Percentiles rank a stretch among this genome's conserved stretches.
phyloP scores from a whole-genome alignment of 108 stramenopile genomes.

The Nannochloropsis salina region DNA sequence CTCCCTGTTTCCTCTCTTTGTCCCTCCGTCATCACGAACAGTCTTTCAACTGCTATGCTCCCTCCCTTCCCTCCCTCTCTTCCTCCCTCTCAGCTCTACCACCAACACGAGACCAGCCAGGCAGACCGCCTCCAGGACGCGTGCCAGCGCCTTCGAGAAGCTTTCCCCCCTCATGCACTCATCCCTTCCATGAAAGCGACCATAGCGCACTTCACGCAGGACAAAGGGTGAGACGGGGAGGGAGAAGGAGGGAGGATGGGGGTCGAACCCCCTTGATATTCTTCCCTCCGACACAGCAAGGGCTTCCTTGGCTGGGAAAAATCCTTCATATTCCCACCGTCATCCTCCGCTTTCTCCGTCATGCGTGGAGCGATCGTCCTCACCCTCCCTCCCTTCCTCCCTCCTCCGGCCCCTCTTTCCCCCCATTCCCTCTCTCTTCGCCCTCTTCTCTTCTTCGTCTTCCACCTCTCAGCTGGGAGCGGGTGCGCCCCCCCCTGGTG shows the following conservation, averaged over 20 bases:
- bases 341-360: no score
- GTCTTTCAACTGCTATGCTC: neutral
- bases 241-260: neutral
- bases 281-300: no score
- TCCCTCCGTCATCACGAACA: no score
- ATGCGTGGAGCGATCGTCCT: no score
- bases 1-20: no score
- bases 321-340: neutral
- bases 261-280: neutral
- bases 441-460: neutral
- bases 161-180: neutral
- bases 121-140: neutral
- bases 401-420: no score
- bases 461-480: neutral
- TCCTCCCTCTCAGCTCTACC: neutral
- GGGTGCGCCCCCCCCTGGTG: neutral
- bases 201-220: neutral
- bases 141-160: neutral
- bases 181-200: slow-evolving; percentile 2
- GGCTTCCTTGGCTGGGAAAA: neutral
- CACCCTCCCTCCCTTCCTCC: neutral
- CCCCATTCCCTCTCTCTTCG: no score
- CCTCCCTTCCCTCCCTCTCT: neutral
- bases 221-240: slow-evolving; percentile 3
- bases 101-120: neutral